Conservation (phyloP, 2,329 filamentous ascomycete species). For the Westerdykella ornata region DNA sequence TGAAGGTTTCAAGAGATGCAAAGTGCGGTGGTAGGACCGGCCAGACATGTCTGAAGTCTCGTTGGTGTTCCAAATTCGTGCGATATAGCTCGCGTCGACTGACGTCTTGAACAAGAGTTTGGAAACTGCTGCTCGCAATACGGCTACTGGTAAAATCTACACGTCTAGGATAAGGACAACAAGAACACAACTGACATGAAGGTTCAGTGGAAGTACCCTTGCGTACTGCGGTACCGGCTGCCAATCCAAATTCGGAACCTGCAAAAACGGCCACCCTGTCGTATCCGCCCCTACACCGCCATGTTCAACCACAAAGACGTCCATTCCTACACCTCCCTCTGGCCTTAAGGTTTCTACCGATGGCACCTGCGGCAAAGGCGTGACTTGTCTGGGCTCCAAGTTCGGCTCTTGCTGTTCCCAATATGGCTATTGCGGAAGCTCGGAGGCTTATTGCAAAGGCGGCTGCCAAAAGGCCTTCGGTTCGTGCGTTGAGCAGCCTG, state of each 20-base stretch:
- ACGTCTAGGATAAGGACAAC: background rate
- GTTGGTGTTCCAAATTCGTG: background rate
- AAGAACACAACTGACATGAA: background rate
- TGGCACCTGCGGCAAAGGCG: slow-evolving; percentile 28
- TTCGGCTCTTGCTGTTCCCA: slow-evolving; percentile 4
- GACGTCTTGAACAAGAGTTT: background rate
- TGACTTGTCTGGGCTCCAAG: slow-evolving; percentile 4
- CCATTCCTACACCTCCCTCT: background rate
- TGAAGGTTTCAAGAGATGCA: background rate
- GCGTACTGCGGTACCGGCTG: background rate
- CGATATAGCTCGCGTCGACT: background rate
- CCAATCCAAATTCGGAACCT: background rate
- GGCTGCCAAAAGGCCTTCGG: background rate
- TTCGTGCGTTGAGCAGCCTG: background rate
- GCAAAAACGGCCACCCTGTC: background rate
- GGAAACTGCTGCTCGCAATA: background rate
- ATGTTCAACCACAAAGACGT: background rate
- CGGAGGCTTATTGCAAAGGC: background rate
- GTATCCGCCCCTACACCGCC: background rate
- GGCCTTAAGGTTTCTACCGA: slow-evolving; percentile 33
- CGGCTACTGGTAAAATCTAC: background rate
- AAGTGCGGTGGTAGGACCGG: background rate
- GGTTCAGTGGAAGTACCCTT: background rate
- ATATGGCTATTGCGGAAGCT: slow-evolving; percentile 2
- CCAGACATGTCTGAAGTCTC: background rate